These are phyloP conservation scores for Limonium bicolor DNA, from an alignment of 148 eudicot genomes.

Conservation along the genomic window DNA sequence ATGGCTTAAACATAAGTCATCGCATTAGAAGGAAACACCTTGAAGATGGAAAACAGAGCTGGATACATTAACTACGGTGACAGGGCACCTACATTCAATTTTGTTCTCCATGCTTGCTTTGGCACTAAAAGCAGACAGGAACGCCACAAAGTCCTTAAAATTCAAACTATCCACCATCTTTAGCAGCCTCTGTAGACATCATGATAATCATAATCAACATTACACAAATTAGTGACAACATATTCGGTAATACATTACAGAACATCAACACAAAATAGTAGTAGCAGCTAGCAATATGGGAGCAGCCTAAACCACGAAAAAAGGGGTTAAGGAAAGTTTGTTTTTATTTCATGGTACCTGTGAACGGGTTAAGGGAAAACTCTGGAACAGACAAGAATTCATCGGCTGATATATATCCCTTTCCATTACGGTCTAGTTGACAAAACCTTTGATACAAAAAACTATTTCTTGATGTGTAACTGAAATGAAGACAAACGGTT, in stretches of 20 bases:
- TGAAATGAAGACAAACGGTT: no score
- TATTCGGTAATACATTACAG: no score
- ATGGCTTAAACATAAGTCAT: no score
- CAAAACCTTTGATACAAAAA: conserved; percentile 74
- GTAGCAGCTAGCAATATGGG: no score
- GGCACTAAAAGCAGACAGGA: conserved; percentile 74
- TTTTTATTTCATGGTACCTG: conserved; percentile 25
- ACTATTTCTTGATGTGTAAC: conserved; percentile 96
- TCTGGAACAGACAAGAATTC: conserved; percentile 91
- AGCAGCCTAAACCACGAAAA: no score
- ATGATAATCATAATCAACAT: not conserved
- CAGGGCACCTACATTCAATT: conserved; percentile 39
- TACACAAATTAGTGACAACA: no score
- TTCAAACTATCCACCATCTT: conserved; percentile 96
- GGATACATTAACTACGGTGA: not conserved
- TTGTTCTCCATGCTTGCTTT: conserved; percentile 59
- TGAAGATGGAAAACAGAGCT: not conserved
- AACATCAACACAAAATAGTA: no score
- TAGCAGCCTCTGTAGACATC: conserved; percentile 58
- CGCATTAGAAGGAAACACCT: not conserved
- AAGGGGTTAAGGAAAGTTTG: not conserved
- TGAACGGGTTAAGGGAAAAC: conserved; percentile 82
- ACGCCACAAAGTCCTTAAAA: conserved; percentile 85
- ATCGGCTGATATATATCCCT: conserved; percentile 83
- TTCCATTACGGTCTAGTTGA: conserved; percentile 81